Base-by-base conservation (phyloP, 495 filamentous ascomycete species). In the Neurospora intermedia region DNA sequence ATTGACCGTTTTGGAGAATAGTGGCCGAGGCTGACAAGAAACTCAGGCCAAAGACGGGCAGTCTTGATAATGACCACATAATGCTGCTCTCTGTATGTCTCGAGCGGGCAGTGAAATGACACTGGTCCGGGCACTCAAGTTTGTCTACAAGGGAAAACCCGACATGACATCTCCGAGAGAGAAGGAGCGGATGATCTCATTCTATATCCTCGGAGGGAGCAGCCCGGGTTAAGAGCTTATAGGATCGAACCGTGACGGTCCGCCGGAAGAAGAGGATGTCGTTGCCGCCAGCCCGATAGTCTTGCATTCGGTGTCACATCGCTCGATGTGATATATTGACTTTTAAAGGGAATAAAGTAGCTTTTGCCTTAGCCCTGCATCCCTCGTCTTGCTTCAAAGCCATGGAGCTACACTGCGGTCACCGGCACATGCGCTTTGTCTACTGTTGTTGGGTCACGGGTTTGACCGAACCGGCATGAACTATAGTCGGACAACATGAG, bases 1-100 rank as follows among this genome's bases (percentile, higher is more conserved):
- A 81, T 78, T 91, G 90, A 18, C 88, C 89, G 79, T 92, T 92
- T 72, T 91, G 84, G 27, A 90, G 80, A 76, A 91, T 91, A 15
- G 86, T 89, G 16, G 76, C 81, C 6, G 77, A 76, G 27, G 72
- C 76, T 0, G 76, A 80, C 18, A 78, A 18, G 9, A 80, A 3
- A 2, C 48, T 70, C 20, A 82, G 70, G 74, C 76, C 75, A 35
- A 79, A 72, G 46, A 83, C 23, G 74, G 75, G 75, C 69, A 83
- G 70, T 11, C 72, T 71, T 15, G 72, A 73, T 2, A 75, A 2
- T 3, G 76, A 75, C 73, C 73, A 15, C 77, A 82, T 78, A 66
- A 18, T 35, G 54, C 13, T 35, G 5, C 41, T 11, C 11, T 15
- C 11, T 15, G 27, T 31, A 66, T 66, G 6, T 59, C 23, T 23